Evolutionary conservation across 2,329 filamentous ascomycete genomes (phyloP), one percentile per base, ranked within the genome.

Genomic region (Lasiodiplodia theobromae): DNA sequence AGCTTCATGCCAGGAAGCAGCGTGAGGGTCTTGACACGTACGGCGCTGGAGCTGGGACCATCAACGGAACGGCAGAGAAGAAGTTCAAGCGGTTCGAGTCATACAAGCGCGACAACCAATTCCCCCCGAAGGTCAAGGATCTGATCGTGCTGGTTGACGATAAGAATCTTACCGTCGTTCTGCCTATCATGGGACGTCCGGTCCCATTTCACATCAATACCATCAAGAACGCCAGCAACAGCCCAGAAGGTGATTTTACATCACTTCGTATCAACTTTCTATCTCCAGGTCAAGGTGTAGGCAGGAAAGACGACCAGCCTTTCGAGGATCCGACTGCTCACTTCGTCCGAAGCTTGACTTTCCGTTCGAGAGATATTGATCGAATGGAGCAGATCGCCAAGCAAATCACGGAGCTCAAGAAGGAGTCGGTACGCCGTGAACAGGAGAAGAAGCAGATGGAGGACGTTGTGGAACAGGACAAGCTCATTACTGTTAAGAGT

Each of bases 401-500:
- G 70, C 92, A 97, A 76, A 98, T 99, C 74, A 95, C 93, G 12
- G 96, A 97, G 76, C 91, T 99, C 85, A 97, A 97, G 84, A 97
- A 96, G 78, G 93, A 95, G 73, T 90, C 92, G 5, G 88, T 93
- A 52, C 94, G 97, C 81, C 92, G 93, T 74, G 96, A 99, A 80
- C 94, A 97, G 76, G 95, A 97, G 81, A 97, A 98, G 88, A 99
- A 99, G 83, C 95, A 99, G 74, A 92, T 99, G 92, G 96, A 99
- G 78, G 96, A 99, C 80, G 96, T 99, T 25, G 94, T 99, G 6
- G 96, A 98, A 81, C 96, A 99, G 80, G 96, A 99, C 79, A 99
- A 99, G 84, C 88, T 99, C 65, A 86, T 96, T 73, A 94, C 97
- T 77, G 94, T 98, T 73, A 88, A 96, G 85, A 97, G 92, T 93